phyloP scores from a whole-genome alignment of 257 asterid species.

The Nicotiana otophora region DNA sequence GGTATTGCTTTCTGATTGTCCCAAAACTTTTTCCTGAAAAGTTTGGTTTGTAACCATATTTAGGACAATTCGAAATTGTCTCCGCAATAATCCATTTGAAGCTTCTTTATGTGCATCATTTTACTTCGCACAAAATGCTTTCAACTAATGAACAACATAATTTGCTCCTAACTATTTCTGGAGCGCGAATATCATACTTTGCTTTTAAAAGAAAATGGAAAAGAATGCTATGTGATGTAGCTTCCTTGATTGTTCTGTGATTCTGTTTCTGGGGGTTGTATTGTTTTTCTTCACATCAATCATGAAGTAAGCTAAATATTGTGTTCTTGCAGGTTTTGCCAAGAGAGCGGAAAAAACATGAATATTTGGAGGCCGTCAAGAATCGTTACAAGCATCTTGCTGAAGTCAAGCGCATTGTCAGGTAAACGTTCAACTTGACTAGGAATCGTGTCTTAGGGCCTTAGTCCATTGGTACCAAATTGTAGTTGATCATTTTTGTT shows the following conservation, averaged over 20 bases:
- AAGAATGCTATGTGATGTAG: constrained; percentile 1
- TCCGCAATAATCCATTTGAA: not conserved
- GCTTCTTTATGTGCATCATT: not conserved
- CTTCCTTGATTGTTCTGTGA: not conserved
- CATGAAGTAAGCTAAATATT: not conserved
- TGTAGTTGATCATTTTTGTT: not conserved
- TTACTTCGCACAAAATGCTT: not conserved
- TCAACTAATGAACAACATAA: not conserved
- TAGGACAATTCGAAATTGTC: not conserved
- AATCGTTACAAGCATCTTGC: constrained; percentile 91
- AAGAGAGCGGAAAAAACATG: constrained; percentile 81
- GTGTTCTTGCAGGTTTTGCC: constrained; percentile 61
- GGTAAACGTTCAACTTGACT: constrained; percentile 36
- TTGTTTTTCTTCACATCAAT: not conserved
- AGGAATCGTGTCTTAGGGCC: not conserved
- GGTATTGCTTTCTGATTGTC: not conserved
- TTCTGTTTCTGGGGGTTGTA: not conserved
- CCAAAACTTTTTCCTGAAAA: not conserved
- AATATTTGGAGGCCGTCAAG: constrained; percentile 75
- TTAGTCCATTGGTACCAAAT: not conserved
- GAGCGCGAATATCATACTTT: not conserved
- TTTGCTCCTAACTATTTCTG: not conserved
- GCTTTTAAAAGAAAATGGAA: not conserved
- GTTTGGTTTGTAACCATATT: not conserved
- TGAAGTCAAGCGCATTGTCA: constrained; percentile 83